Evolutionary conservation across 2,329 filamentous ascomycete genomes (phyloP).

Genomic region (Ceratocystis lukuohia): DNA sequence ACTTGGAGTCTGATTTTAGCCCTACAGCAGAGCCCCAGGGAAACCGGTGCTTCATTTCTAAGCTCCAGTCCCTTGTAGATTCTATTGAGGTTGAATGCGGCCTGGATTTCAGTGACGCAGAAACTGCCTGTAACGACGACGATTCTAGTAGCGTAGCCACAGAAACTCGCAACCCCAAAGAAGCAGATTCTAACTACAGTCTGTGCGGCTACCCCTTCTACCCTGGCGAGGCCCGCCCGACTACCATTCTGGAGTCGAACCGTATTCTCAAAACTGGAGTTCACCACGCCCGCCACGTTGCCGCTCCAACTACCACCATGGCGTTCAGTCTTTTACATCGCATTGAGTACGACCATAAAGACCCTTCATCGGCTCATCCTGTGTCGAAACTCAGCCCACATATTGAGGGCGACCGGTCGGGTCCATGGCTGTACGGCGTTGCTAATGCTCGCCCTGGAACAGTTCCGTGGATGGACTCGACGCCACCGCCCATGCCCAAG

Average conservation of each 20-base stretch:
- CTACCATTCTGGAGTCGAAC: background rate
- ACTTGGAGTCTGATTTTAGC: background rate
- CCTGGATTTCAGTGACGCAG: conserved; percentile 1
- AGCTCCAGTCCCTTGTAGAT: conserved; percentile 1
- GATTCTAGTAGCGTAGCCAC: background rate
- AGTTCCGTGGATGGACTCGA: conserved; percentile 9
- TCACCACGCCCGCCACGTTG: conserved; percentile 2
- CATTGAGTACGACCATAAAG: background rate
- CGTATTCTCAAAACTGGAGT: conserved; percentile 5
- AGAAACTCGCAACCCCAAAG: background rate
- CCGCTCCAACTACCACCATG: conserved; percentile 8
- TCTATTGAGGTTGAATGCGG: background rate
- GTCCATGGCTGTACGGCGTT: conserved; percentile 12
- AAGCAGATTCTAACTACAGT: background rate
- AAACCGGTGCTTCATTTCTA: conserved; percentile 7
- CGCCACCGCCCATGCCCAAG: background rate
- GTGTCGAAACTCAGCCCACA: background rate
- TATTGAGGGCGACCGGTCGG: background rate
- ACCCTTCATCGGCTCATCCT: conserved; percentile 8
- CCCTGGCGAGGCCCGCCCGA: background rate
- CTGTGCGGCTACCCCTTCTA: conserved; percentile 2
- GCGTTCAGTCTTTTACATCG: conserved; percentile 3
- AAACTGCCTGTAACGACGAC: background rate
- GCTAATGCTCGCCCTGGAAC: background rate
- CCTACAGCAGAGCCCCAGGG: background rate